A percentile compares a stretch with the other conserved stretches of the same genome.
Evolutionary conservation across 2,329 filamentous ascomycete genomes (phyloP).

Genomic region (Teratosphaeria zuluensis): DNA sequence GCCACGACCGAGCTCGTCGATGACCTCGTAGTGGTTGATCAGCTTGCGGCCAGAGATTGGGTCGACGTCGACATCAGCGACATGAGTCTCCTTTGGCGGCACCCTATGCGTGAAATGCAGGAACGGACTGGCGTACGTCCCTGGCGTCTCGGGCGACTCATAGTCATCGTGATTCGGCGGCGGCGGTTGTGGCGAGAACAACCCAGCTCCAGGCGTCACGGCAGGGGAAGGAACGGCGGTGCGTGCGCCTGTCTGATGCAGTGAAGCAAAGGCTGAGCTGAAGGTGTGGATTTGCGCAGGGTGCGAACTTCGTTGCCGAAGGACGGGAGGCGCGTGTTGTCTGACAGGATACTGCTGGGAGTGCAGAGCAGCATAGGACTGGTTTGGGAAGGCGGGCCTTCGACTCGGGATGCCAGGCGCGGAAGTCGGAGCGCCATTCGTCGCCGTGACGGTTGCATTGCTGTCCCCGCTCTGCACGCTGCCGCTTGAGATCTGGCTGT

Average conservation of each 20-base stretch:
- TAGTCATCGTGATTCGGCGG: constrained; percentile 17
- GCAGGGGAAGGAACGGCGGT: constrained; percentile 39
- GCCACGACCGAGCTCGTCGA: constrained; percentile 89
- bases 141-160: constrained; percentile 24
- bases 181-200: constrained; percentile 31
- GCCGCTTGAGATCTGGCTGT: constrained; percentile 5
- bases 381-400: constrained; percentile 38
- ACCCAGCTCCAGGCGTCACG: constrained; percentile 33
- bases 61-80: constrained; percentile 83
- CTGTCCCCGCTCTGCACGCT: constrained; percentile 9
- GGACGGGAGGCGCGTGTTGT: constrained; percentile 27
- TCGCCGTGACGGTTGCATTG: constrained; percentile 16
- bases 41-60: constrained; percentile 82
- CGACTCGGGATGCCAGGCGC: constrained; percentile 15
- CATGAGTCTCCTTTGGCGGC: constrained; percentile 60
- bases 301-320: constrained; percentile 34
- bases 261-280: constrained; percentile 32
- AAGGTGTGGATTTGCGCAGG: constrained; percentile 32
- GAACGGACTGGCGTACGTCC: constrained; percentile 40
- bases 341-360: constrained; percentile 33
- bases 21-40: constrained; percentile 96
- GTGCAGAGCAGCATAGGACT: constrained; percentile 41
- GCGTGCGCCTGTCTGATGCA: constrained; percentile 29
- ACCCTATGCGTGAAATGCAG: constrained; percentile 41
- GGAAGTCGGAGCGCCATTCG: constrained; percentile 24